These are phyloP conservation scores for Apiospora aurea DNA, from an alignment of 2,329 filamentous ascomycete species.

Conservation along the genomic window DNA sequence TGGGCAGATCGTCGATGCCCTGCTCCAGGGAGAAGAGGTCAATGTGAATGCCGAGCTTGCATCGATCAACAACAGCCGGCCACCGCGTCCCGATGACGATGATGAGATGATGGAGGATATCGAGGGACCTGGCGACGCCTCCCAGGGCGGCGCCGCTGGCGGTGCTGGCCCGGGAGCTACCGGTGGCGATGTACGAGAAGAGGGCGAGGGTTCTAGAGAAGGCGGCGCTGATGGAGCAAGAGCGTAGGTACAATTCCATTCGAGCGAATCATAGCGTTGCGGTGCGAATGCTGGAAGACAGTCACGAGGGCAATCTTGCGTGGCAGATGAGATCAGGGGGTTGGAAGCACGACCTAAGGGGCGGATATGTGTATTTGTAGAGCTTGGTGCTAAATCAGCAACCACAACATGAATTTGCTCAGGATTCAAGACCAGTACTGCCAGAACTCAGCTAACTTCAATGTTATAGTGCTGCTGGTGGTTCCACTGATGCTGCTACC, in stretches of 20 bases:
- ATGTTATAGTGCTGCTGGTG: constrained; percentile 63
- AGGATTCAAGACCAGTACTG: constrained; percentile 21
- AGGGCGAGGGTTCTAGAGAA: constrained; percentile 86
- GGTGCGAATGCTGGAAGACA: background rate
- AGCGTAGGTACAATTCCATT: constrained; percentile 82
- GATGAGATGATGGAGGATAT: constrained; percentile 83
- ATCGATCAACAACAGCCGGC: constrained; percentile 60
- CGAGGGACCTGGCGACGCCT: constrained; percentile 68
- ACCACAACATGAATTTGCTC: constrained; percentile 24
- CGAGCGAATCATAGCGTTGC: constrained; percentile 15
- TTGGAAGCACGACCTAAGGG: background rate
- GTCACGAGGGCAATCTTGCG: background rate
- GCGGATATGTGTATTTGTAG: constrained; percentile 22
- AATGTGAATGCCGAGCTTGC: constrained; percentile 78
- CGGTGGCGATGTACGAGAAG: constrained; percentile 88
- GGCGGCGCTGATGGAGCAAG: constrained; percentile 95
- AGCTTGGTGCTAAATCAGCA: constrained; percentile 25
- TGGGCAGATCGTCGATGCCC: constrained; percentile 82
- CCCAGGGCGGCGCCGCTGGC: constrained; percentile 70
- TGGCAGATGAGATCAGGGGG: background rate
- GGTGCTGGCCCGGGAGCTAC: constrained; percentile 88
- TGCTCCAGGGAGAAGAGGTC: constrained; percentile 89
- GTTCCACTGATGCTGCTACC: constrained; percentile 72
- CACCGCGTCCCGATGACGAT: constrained; percentile 63
- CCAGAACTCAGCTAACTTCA: constrained; percentile 51